Percentiles rank a stretch among this genome's conserved stretches.
These are phyloP conservation scores for Saccharomyces hybrid DNA, from an alignment of 1,139 yeast species.

Conservation along the genomic window DNA sequence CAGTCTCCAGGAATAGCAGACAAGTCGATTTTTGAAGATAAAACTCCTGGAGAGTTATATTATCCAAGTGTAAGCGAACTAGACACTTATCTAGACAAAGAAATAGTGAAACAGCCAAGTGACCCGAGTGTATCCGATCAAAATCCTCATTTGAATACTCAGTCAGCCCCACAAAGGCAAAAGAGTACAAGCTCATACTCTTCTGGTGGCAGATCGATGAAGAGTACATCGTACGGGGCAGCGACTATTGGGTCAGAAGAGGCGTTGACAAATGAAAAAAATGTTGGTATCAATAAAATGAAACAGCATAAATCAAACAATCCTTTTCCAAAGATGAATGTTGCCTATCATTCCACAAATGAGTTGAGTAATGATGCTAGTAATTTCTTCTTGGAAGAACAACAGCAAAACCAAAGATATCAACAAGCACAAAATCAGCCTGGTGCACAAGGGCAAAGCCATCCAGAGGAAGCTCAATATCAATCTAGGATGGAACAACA, in stretches of 20 bases:
- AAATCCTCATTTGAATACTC: not conserved
- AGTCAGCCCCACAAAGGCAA: constrained; percentile 7
- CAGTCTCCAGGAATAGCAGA: not conserved
- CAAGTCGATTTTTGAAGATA: not conserved
- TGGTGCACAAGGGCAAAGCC: not conserved
- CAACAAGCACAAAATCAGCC: constrained; percentile 2
- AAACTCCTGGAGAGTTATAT: constrained; percentile 7
- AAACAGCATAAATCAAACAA: constrained; percentile 31
- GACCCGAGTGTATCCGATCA: not conserved
- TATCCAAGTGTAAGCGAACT: constrained; percentile 13
- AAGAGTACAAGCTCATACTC: constrained; percentile 14
- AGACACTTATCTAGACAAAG: constrained; percentile 9
- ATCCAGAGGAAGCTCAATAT: not conserved
- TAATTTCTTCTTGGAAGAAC: constrained; percentile 1
- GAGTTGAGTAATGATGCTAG: not conserved
- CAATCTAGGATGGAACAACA: not conserved
- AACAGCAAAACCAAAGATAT: constrained; percentile 6
- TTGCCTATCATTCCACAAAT: constrained; percentile 4
- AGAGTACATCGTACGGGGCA: constrained; percentile 4
- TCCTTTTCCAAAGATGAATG: constrained; percentile 29
- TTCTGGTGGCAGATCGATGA: constrained; percentile 11
- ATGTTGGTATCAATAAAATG: constrained; percentile 6
- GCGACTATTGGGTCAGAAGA: constrained; percentile 8
- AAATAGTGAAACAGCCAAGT: not conserved
- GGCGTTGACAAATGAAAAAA: constrained; percentile 16